Base-by-base conservation (phyloP, 2,329 filamentous ascomycete genomes). In the Talaromyces funiculosus region DNA sequence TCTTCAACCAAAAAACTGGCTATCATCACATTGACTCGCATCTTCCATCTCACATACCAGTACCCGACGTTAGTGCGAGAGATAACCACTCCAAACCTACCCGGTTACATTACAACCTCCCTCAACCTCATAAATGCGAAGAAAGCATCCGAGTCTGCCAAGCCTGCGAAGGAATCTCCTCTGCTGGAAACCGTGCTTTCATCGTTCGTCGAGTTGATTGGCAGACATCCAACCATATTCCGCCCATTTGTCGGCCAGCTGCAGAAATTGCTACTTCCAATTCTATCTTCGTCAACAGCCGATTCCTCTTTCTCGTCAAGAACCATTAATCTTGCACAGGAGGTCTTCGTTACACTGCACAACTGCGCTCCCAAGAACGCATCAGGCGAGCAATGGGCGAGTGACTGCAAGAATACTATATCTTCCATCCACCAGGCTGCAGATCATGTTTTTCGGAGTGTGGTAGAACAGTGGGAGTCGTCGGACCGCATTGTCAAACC, bases 21-120 rank as follows among this genome's bases (percentile, higher is more conserved):
- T 65, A 80, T 96, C 54, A 83, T 94, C 63, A 85, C 90, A 14
- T 78, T 97, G 63, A 89, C 90, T 20, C 87, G 89, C 69, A 92
- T 97, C 66, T 97, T 94, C 76, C 82, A 86, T 66, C 83, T 94
- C 37, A 88, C 92, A 42, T 90, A 92, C 69, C 85, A 88, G 38
- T 92, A 92, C 70, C 90, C 89, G 62, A 94, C 90, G 8, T 80
- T 97, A 57, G 81, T 93, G 47, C 84, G 93, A 67, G 92, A 97
- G 71, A 90, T 97, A 63, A 92, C 90, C 0, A 96, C 92, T 0
- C 91, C 91, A 2, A 90, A 86, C 3, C 78, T 97, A 20, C 86
- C 90, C 1, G 78, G 83, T 1, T 96, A 93, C 68, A 82, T 92
- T 49, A 86, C 84, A 0, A 81, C 88, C 3, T 91, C 89, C 67